phyloP scores from a whole-genome alignment of 768 basidiomycete genomes.

The Clitopilus passeckerianus region DNA sequence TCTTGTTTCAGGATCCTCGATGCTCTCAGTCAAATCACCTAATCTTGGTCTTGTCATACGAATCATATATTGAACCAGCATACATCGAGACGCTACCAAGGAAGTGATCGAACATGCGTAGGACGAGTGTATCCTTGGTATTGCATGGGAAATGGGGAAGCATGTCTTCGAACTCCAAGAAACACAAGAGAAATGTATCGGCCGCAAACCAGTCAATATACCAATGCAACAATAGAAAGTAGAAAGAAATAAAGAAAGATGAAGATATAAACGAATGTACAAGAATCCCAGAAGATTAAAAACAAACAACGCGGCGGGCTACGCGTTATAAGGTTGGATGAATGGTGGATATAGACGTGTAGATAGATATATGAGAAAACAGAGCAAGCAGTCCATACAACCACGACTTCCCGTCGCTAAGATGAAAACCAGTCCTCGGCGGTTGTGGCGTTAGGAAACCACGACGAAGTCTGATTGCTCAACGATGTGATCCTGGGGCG shows the following conservation, averaged over 20 bases:
- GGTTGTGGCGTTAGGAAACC: background rate
- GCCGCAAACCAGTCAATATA: background rate
- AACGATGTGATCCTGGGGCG: conserved; percentile 57
- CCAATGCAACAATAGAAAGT: background rate
- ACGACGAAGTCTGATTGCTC: conserved; percentile 6
- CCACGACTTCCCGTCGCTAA: background rate
- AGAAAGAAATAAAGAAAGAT: conserved; percentile 6
- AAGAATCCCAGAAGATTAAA: conserved; percentile 12
- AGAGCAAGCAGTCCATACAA: background rate
- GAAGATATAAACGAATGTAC: conserved; percentile 5
- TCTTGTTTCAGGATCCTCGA: background rate
- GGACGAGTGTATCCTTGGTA: background rate
- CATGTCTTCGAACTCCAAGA: background rate
- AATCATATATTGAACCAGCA: background rate
- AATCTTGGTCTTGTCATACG: background rate
- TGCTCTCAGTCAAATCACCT: too few relatives aligned
- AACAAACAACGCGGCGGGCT: conserved; percentile 1
- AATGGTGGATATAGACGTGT: background rate
- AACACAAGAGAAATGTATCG: background rate
- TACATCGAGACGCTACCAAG: background rate
- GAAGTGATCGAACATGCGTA: background rate
- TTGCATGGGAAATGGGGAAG: background rate
- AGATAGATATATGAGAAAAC: background rate
- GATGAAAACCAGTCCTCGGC: background rate
- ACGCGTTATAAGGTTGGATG: background rate